Evolutionary conservation across 2,329 filamentous ascomycete genomes (phyloP).

Genomic region (Fusarium goolgardi): DNA sequence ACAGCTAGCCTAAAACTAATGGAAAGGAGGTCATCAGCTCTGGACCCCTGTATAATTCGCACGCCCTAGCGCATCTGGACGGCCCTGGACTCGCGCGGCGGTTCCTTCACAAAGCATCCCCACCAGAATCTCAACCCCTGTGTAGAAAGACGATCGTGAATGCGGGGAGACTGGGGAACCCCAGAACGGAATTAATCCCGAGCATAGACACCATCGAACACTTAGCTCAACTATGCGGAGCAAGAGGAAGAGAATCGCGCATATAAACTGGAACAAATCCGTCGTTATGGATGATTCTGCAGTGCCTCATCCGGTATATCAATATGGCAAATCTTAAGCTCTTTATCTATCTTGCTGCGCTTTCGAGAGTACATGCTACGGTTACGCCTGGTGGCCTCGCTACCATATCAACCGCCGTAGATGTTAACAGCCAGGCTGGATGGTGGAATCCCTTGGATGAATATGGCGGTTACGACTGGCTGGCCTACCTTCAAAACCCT

Average conservation of each 20-base stretch:
- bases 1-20: background rate
- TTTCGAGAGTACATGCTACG: slow-evolving; percentile 9
- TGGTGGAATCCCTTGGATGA: slow-evolving; percentile 47
- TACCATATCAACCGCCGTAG: slow-evolving; percentile 30
- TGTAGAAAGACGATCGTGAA: background rate
- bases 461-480: slow-evolving; percentile 40
- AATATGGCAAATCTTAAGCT: slow-evolving; percentile 4
- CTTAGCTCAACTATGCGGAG: too few relatives aligned
- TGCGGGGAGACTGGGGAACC: background rate
- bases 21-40: background rate
- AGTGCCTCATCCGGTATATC: background rate
- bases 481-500: slow-evolving; percentile 44
- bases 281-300: background rate
- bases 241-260: background rate
- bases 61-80: too few relatives aligned
- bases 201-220: background rate
- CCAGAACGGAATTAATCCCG: background rate
- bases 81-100: too few relatives aligned
- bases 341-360: background rate
- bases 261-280: background rate
- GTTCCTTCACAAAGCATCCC: background rate
- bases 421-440: slow-evolving; percentile 41
- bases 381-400: background rate
- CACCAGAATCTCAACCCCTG: background rate
- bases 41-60: background rate